Conservation (phyloP, 2,329 filamentous ascomycete species). For the Rasamsonia emersonii region DNA sequence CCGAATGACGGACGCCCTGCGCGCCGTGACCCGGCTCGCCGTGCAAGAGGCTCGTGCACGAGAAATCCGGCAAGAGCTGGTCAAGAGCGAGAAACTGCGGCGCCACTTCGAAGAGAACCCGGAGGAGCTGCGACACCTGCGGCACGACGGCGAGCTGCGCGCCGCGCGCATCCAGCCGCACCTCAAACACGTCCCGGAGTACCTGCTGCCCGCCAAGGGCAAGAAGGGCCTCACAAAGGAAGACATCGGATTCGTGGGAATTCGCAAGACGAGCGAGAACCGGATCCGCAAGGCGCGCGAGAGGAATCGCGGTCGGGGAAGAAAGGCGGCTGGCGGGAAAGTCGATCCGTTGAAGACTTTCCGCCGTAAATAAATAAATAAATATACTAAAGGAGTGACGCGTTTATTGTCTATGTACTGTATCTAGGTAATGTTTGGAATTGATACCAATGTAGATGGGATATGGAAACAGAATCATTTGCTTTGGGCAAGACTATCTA, state of each 20-base stretch:
- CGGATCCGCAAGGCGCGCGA: conserved; percentile 43
- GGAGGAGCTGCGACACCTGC: conserved; percentile 72
- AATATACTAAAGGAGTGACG: conserved; percentile 11
- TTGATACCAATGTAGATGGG: neutral
- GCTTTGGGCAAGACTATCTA: too few relatives aligned
- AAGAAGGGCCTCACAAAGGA: conserved; percentile 55
- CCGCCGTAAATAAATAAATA: conserved; percentile 48
- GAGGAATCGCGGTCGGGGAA: conserved; percentile 35
- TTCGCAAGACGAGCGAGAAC: conserved; percentile 44
- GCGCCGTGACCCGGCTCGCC: conserved; percentile 80
- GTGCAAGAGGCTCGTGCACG: conserved; percentile 82
- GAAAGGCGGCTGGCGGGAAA: conserved; percentile 48
- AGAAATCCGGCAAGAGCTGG: conserved; percentile 78
- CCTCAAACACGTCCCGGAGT: conserved; percentile 89
- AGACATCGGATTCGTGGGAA: conserved; percentile 68
- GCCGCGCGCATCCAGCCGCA: conserved; percentile 79
- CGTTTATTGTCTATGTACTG: neutral
- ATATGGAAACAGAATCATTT: too few relatives aligned
- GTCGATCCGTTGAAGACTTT: conserved; percentile 84
- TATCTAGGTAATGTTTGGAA: conserved; percentile 11
- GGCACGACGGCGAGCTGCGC: conserved; percentile 82
- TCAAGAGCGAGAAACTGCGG: conserved; percentile 90
- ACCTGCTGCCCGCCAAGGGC: conserved; percentile 72
- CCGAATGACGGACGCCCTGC: conserved; percentile 83
- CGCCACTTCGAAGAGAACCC: conserved; percentile 97